phyloP scores from a whole-genome alignment of 306 rosid species.

The Crotalaria pallida region DNA sequence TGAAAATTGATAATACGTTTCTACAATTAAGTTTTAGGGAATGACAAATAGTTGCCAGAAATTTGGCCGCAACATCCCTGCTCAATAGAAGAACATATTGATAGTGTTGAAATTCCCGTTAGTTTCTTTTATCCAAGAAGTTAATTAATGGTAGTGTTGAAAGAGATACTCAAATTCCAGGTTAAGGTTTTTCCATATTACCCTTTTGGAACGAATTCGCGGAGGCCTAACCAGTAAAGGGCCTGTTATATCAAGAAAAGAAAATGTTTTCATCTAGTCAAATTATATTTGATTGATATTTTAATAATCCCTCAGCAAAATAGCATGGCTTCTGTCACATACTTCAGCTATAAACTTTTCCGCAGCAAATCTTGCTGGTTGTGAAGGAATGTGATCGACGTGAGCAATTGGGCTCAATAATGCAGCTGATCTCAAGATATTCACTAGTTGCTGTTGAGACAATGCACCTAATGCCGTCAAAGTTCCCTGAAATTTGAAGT shows the following conservation, averaged over 20 bases:
- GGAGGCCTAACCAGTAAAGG: constrained; percentile 45
- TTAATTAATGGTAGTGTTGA: neutral
- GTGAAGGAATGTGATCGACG: constrained; percentile 51
- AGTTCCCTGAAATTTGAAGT: constrained; percentile 57
- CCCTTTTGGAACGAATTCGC: constrained; percentile 53
- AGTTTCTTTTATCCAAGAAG: neutral
- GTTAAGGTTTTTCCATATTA: constrained; percentile 17
- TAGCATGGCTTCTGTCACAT: neutral
- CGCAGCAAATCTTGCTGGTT: constrained; percentile 38
- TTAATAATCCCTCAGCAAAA: neutral
- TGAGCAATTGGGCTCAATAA: constrained; percentile 81
- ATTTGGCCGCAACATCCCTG: constrained; percentile 33
- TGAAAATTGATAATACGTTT: constrained; percentile 39
- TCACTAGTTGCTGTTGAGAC: constrained; percentile 38
- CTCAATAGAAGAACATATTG: constrained; percentile 3
- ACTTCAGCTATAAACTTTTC: constrained; percentile 56
- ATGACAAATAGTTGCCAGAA: constrained; percentile 38
- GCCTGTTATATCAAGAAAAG: constrained; percentile 35
- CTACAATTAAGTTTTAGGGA: constrained; percentile 46
- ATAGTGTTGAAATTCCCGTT: neutral
- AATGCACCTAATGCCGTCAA: constrained; percentile 53
- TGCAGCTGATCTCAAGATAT: constrained; percentile 59
- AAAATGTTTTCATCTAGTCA: neutral
- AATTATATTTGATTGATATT: neutral
- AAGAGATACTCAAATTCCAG: neutral